phyloP scores from a whole-genome alignment of 2,329 filamentous ascomycete species.

The Calonectria multiphialidica region DNA sequence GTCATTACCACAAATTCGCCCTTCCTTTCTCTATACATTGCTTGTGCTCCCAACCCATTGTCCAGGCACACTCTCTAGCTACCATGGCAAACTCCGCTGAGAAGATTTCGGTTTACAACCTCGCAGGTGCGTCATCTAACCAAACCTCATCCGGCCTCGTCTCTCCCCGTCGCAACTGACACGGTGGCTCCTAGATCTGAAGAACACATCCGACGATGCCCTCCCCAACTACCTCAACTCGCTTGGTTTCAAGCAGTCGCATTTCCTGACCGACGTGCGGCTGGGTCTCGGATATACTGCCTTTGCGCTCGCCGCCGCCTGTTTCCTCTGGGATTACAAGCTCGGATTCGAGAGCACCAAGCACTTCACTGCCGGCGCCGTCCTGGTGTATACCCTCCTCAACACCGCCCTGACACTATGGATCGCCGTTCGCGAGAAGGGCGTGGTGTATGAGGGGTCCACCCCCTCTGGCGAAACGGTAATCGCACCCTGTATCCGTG shows the following conservation, averaged over 20 bases:
- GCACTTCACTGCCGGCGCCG: slow-evolving; percentile 82
- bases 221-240: slow-evolving; percentile 93
- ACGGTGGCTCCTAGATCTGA: slow-evolving; percentile 76
- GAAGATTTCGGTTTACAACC: slow-evolving; percentile 76
- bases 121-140: slow-evolving; percentile 64
- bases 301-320: slow-evolving; percentile 82
- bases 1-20: slow-evolving; percentile 12
- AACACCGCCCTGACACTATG: slow-evolving; percentile 86
- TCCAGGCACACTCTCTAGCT: slow-evolving; percentile 7
- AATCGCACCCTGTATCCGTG: slow-evolving; percentile 46
- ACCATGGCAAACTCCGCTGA: slow-evolving; percentile 54
- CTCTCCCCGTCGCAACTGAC: slow-evolving; percentile 34
- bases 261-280: slow-evolving; percentile 84
- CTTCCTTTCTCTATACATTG: slow-evolving; percentile 15
- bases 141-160: background rate
- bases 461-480: slow-evolving; percentile 76
- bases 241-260: slow-evolving; percentile 85
- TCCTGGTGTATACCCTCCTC: slow-evolving; percentile 81
- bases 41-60: slow-evolving; percentile 1
- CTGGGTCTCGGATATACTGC: slow-evolving; percentile 86
- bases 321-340: slow-evolving; percentile 93
- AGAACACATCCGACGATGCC: slow-evolving; percentile 96
- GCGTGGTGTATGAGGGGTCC: slow-evolving; percentile 82
- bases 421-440: slow-evolving; percentile 86
- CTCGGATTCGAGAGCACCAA: slow-evolving; percentile 91